Conservation (phyloP, 768 basidiomycete genomes). For the Tricholomella constricta region DNA sequence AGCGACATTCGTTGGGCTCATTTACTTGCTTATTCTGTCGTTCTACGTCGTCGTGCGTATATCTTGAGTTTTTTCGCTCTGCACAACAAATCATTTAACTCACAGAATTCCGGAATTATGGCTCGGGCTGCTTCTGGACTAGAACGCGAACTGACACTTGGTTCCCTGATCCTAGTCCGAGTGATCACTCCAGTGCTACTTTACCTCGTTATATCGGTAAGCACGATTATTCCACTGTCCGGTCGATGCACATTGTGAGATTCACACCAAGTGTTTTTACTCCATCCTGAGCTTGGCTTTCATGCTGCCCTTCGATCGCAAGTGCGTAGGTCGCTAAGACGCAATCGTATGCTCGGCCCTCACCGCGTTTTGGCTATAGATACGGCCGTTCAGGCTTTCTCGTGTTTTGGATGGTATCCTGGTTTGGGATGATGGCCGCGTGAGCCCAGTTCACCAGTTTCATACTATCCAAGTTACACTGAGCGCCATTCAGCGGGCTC, state of each 20-base stretch:
- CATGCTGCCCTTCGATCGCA: constrained; percentile 47
- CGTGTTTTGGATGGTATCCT: constrained; percentile 59
- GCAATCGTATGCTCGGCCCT: not conserved
- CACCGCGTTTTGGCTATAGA: constrained; percentile 14
- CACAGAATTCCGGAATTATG: constrained; percentile 31
- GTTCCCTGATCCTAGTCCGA: constrained; percentile 41
- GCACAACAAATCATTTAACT: not conserved
- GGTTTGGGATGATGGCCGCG: constrained; percentile 49
- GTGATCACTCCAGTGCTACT: constrained; percentile 37
- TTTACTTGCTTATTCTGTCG: constrained; percentile 32
- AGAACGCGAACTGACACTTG: constrained; percentile 36
- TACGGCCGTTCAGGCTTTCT: constrained; percentile 47
- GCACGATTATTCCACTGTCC: constrained; percentile 5
- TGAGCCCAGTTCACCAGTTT: constrained; percentile 20
- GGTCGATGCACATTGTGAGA: not conserved
- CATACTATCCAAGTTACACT: not conserved
- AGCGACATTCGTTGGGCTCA: constrained; percentile 39
- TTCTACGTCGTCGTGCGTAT: constrained; percentile 29
- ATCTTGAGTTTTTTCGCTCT: not conserved
- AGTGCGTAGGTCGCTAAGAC: constrained; percentile 25
- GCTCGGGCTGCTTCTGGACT: constrained; percentile 41
- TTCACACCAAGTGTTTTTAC: constrained; percentile 40
- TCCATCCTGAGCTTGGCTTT: constrained; percentile 50
- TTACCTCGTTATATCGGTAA: constrained; percentile 45
- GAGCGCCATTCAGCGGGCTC: constrained; percentile 38